Conservation (phyloP, 2,329 filamentous ascomycete species). For the Cercospora canescens region DNA sequence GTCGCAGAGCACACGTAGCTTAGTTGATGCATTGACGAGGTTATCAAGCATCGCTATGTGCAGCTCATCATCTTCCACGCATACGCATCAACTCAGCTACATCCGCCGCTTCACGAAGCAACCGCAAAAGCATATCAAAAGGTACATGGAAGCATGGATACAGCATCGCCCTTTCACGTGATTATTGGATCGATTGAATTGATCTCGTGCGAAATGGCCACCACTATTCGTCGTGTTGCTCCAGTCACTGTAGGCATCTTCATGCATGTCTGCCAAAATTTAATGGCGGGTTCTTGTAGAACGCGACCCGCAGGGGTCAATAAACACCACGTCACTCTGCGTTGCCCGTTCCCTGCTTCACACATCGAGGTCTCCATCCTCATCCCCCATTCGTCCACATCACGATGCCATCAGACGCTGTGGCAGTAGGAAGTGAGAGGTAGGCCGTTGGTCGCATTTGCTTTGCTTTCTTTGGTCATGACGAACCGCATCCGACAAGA, state of each 20-base stretch:
- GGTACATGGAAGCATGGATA: too few species aligned
- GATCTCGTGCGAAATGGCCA: too few species aligned
- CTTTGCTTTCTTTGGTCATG: not conserved
- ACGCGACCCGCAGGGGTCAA: not conserved
- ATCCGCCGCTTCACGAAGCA: not conserved
- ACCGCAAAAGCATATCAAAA: not conserved
- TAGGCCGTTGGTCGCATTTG: constrained; percentile 2
- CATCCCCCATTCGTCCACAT: constrained; percentile 8
- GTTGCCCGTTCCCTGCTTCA: constrained; percentile 15
- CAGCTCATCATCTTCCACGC: not conserved
- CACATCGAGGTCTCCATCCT: constrained; percentile 8
- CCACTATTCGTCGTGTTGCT: too few species aligned
- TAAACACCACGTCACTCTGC: constrained; percentile 11
- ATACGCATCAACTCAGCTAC: too few species aligned
- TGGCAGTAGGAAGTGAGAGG: not conserved
- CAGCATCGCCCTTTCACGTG: too few species aligned
- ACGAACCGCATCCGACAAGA: not conserved
- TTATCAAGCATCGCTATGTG: not conserved
- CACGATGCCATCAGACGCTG: constrained; percentile 15
- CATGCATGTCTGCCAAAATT: too few species aligned
- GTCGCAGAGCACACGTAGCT: not conserved
- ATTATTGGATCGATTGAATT: too few species aligned
- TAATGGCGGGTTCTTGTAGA: too few species aligned
- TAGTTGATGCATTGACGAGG: not conserved
- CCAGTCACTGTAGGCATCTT: too few species aligned